phyloP scores from a whole-genome alignment of 73 alveolate genomes.

The Symbiodinium natans region DNA sequence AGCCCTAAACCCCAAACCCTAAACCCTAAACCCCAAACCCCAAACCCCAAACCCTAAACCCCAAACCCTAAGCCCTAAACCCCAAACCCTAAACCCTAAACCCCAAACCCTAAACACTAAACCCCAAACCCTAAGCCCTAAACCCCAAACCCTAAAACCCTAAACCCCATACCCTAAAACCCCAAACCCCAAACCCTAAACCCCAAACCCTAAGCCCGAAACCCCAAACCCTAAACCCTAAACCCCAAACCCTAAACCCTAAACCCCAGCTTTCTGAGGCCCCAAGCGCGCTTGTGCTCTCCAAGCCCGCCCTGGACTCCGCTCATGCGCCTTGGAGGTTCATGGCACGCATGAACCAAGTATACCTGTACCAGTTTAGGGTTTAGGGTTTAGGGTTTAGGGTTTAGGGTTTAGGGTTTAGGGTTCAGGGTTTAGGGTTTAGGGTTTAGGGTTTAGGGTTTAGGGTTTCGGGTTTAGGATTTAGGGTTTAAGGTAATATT shows the following conservation, averaged over 20 bases:
- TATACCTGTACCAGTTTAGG: background rate
- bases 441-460: background rate
- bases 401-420: background rate
- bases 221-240: too few species aligned
- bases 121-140: too few species aligned
- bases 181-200: too few species aligned
- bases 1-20: too few species aligned
- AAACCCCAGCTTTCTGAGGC: background rate
- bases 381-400: background rate
- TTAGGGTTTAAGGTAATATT: background rate
- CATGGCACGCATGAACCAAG: background rate
- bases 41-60: too few species aligned
- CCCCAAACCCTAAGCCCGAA: too few species aligned
- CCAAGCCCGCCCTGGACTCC: slow-evolving; percentile 90
- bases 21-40: too few species aligned
- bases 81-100: too few species aligned
- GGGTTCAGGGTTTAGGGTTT: background rate
- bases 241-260: background rate
- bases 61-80: too few species aligned
- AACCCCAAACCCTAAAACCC: too few species aligned
- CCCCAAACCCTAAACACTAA: too few species aligned
- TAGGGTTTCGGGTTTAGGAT: background rate
- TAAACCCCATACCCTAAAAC: too few species aligned
- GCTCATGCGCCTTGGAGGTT: slow-evolving; percentile 56
- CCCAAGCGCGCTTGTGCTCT: slow-evolving; percentile 66